Conservation (phyloP, 129 eudicot genomes). For the Gnaphalium uliginosum region DNA sequence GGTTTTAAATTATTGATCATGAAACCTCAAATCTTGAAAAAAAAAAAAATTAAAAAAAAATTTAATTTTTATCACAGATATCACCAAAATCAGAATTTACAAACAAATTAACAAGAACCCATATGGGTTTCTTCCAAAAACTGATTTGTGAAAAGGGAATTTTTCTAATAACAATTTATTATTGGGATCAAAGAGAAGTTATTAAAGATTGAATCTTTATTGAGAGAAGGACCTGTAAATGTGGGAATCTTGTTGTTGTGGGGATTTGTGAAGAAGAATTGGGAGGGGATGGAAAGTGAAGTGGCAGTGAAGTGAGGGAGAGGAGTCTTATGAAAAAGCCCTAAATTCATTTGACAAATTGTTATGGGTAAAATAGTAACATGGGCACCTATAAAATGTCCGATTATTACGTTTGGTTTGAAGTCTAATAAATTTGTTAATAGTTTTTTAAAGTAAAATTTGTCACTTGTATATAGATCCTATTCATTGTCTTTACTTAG, state of each 20-base stretch:
- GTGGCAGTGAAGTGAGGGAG: constrained; percentile 29
- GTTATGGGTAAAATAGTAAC: not conserved
- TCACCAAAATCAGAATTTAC: not conserved
- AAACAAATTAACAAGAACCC: constrained; percentile 22
- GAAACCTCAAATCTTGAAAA: constrained; percentile 14
- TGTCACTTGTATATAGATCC: not conserved
- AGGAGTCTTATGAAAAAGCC: constrained; percentile 28
- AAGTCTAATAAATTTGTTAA: too few species aligned
- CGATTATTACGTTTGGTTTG: constrained; percentile 13
- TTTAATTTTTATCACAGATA: not conserved
- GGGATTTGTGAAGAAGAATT: constrained; percentile 24
- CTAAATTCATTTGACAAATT: constrained; percentile 43
- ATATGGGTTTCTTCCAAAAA: constrained; percentile 5
- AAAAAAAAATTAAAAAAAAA: not conserved
- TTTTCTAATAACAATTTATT: not conserved
- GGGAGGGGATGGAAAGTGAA: constrained; percentile 17
- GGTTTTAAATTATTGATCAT: not conserved
- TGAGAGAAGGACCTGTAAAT: constrained; percentile 42
- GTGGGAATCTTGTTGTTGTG: constrained; percentile 33
- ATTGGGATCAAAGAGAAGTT: constrained; percentile 26
- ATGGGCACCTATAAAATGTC: constrained; percentile 4
- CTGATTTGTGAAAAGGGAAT: not conserved
- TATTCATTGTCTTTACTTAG: not conserved
- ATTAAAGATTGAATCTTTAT: constrained; percentile 25
- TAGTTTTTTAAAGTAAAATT: not conserved